Conservation (phyloP, 352 stramenopile species). For the Phytophthora syringae region DNA sequence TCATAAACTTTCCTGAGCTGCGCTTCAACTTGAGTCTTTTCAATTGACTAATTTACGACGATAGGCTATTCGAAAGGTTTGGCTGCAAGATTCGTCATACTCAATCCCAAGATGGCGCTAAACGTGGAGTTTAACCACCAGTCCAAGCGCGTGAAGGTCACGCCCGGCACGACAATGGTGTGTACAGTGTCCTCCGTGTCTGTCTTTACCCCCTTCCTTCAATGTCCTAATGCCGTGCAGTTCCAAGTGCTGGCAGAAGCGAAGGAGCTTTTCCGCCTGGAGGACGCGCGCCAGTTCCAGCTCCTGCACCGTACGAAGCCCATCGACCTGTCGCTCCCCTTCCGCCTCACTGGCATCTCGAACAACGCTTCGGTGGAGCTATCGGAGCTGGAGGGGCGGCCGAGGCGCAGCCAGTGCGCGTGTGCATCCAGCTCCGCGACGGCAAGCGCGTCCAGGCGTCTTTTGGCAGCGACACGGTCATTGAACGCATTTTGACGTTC, state of each 20-base stretch:
- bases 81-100: too few species aligned
- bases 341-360: conserved; percentile 85
- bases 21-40: conserved; percentile 8
- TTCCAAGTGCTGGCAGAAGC: conserved; percentile 79
- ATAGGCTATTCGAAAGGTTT: conserved; percentile 7
- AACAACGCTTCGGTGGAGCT: conserved; percentile 85
- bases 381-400: conserved; percentile 34
- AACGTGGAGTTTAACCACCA: conserved; percentile 76
- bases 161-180: conserved; percentile 81
- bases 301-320: conserved; percentile 68
- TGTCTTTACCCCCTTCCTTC: background rate
- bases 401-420: conserved; percentile 67
- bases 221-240: conserved; percentile 31
- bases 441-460: conserved; percentile 77
- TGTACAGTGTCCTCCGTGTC: background rate
- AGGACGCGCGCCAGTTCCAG: conserved; percentile 51
- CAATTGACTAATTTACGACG: background rate
- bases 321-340: conserved; percentile 84
- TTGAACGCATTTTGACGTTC: conserved; percentile 63
- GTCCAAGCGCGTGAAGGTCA: conserved; percentile 79
- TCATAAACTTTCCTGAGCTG: too few species aligned
- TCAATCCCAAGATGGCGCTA: conserved; percentile 62
- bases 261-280: conserved; percentile 59
- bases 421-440: conserved; percentile 81
- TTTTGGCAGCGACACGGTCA: conserved; percentile 60